Evolutionary conservation across 352 stramenopile species (phyloP), one percentile per base, ranked within the genome.

Genomic region (Halophytophthora polymorphica): DNA sequence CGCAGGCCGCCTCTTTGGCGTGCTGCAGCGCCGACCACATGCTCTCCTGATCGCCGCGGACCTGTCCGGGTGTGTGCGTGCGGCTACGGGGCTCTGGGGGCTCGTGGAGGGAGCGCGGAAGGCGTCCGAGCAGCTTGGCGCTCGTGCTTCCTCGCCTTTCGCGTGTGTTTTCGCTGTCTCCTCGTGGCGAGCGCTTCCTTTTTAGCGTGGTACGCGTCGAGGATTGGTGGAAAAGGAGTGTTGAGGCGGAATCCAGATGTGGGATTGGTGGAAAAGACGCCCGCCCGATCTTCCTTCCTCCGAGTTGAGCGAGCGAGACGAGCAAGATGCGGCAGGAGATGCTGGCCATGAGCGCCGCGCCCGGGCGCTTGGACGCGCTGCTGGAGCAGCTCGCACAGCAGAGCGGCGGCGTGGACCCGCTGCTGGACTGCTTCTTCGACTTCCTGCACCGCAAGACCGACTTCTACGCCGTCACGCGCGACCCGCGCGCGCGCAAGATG

Each of bases 371-470:
- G 35, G 80, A 90, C 46, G 62, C 70, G 59, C 72, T 99, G 47
- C 93, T 98, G 50, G 66, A 98, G 66, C 84, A 94, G 61, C 77
- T 99, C 12, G 94, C 96, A 45, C 90, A 98, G 67, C 91, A 98
- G 64, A 78, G 95, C 22, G 69, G 83, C 29, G 90, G 94, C 34
- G 98, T 99, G 57, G 96, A 99, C 60, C 88, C 90, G 18, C 71
- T 99, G 34, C 77, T 99, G 50, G 91, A 99, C 58, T 96, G 88
- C 17, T 94, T 99, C 54, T 99, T 99, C 62, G 95, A 91, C 33
- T 98, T 99, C 53, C 64, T 99, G 48, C 81, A 97, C 52, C 92
- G 96, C 34, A 98, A 99, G 63, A 99, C 96, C 14, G 96, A 99
- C 76, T 99, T 99, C 66, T 99, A 98, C 73, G 76, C 76, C 19